Conservation (phyloP, 768 basidiomycete genomes). For the Termitomyces sp. region DNA sequence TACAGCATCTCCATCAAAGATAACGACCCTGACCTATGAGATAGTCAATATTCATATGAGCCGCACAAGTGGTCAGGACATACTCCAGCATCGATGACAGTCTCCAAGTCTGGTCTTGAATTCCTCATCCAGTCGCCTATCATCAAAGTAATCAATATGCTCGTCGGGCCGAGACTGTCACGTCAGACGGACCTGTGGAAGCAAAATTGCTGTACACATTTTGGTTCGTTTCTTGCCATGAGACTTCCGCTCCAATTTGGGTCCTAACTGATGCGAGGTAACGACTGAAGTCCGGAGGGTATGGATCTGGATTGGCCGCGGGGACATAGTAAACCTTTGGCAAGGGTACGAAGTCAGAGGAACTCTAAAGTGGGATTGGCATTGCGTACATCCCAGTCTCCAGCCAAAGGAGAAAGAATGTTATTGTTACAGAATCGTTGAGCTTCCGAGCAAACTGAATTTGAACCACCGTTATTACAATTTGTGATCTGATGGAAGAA, state of each 20-base stretch:
- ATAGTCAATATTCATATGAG: background rate
- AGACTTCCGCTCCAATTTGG: conserved; percentile 38
- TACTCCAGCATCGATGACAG: conserved; percentile 53
- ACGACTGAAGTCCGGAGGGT: conserved; percentile 37
- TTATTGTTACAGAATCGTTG: conserved; percentile 54
- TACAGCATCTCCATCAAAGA: conserved; percentile 57
- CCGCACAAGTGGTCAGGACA: conserved; percentile 7
- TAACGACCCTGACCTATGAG: conserved; percentile 33
- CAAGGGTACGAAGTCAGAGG: background rate
- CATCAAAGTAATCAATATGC: background rate
- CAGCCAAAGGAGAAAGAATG: conserved; percentile 47
- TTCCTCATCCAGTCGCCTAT: conserved; percentile 56
- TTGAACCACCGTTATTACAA: conserved; percentile 43
- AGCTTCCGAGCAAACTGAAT: conserved; percentile 48
- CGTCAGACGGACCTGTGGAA: conserved; percentile 28
- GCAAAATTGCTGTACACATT: conserved; percentile 46
- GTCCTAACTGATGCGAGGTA: conserved; percentile 24
- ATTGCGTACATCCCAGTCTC: conserved; percentile 41
- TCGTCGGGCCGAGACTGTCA: background rate
- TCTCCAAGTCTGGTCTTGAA: conserved; percentile 42
- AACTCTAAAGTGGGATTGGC: background rate
- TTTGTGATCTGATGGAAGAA: conserved; percentile 35
- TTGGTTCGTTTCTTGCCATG: conserved; percentile 34
- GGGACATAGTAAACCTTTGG: conserved; percentile 44
- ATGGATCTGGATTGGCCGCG: conserved; percentile 38